phyloP scores from a whole-genome alignment of 176 grass and related monocot genomes.

The Leersia perrieri region DNA sequence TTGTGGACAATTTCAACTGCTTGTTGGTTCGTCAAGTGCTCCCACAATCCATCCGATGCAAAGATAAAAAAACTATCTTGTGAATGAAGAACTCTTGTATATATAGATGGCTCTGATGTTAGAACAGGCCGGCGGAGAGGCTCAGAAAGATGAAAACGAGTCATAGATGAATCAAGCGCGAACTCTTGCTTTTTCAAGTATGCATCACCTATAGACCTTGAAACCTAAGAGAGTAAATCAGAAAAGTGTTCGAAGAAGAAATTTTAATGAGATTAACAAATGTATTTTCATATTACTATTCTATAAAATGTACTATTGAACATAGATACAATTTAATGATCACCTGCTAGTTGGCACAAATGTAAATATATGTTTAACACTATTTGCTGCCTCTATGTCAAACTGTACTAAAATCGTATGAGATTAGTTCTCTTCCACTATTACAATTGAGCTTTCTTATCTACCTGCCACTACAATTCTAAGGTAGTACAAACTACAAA shows the following conservation, averaged over 20 bases:
- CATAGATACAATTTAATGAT: background rate
- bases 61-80: constrained; percentile 89
- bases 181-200: constrained; percentile 93
- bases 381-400: background rate
- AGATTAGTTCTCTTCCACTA: background rate
- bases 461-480: background rate
- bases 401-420: background rate
- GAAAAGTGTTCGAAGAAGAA: constrained; percentile 17
- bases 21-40: constrained; percentile 88
- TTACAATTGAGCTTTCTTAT: background rate
- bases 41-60: constrained; percentile 96
- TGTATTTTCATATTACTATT: background rate
- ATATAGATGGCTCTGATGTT: constrained; percentile 74
- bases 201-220: constrained; percentile 93
- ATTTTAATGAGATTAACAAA: constrained; percentile 23
- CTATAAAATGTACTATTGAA: background rate
- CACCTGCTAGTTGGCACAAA: background rate
- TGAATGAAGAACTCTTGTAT: constrained; percentile 56
- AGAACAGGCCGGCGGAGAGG: constrained; percentile 75
- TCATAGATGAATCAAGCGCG: constrained; percentile 61
- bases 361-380: background rate
- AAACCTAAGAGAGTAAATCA: constrained; percentile 66
- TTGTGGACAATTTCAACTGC: constrained; percentile 70
- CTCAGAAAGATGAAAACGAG: constrained; percentile 78
- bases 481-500: background rate